Base-by-base conservation (phyloP, 108 stramenopile species). In the Thalassiosira profunda region DNA sequence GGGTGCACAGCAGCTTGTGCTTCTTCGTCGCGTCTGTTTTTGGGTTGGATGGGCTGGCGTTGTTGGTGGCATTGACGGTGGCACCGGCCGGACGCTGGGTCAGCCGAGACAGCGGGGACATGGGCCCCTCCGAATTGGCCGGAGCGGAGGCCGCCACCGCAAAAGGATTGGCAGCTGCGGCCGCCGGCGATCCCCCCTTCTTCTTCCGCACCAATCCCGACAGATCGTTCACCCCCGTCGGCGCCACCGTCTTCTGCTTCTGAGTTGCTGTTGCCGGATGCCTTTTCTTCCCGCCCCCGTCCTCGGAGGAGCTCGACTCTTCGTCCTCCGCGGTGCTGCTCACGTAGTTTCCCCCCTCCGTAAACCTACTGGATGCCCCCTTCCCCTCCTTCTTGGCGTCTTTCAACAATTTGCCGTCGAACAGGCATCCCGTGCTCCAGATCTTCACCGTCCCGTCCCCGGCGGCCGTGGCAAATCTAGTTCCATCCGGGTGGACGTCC, bases 401-500 rank as follows among this genome's bases (percentile, higher is more conserved):
- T 10, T 15, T 21, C 18, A 6, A 60, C 1, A 72, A 57, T 21
- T 23, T 36, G 40, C 58, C 78, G 35, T 48, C 79, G 48, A 94
- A 91, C 30, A 94, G 60, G 2, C 77, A 71, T 9, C 14, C 41
- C 30, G 65, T 72, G 53, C 72, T 87, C 93, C 93, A 94, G 29
- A 95, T 80, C 40, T 83, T 86, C 9, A 95, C 93, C 21, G 74
- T 85, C 1, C 93, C 89, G 72, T 95, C 93, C 31, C 93, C 93
- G 14, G 87, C 89, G 17, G 86, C 90, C 5, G 93, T 95, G 18
- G 90, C 93, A 70, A 95, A 86, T 29, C 79, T 74, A 14, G 76
- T 66, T 12, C 86, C 87, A 34, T 72, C 76, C 14, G 86, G 86
- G 71, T 91, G 88, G 7, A 90, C 66, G 57, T 95, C 93, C 11